Evolutionary conservation across 306 rosid genomes (phyloP).

Genomic region (Clitoria ternatea): DNA sequence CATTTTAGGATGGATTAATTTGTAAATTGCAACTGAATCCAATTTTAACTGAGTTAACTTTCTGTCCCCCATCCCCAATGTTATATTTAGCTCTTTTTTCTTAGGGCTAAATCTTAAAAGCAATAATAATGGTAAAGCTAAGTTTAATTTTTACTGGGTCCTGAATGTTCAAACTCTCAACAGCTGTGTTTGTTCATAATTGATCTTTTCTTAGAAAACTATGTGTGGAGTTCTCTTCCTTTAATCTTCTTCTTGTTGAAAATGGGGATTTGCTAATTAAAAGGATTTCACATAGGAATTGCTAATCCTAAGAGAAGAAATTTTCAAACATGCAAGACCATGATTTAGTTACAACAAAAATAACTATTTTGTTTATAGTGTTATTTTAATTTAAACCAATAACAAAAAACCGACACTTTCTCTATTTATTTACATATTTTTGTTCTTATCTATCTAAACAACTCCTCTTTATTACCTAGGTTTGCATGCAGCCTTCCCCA

Average conservation of each 20-base stretch:
- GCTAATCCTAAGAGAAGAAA: conserved; percentile 26
- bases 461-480: neutral
- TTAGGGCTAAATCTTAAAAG: neutral
- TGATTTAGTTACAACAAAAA: conserved; percentile 22
- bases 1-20: neutral
- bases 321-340: conserved; percentile 33
- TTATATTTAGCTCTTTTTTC: conserved; percentile 18
- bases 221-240: conserved; percentile 34
- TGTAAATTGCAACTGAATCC: neutral
- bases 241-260: conserved; percentile 14
- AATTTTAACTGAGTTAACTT: conserved; percentile 13
- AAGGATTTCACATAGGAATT: conserved; percentile 29
- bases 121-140: neutral
- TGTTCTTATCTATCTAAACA: neutral
- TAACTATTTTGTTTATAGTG: conserved; percentile 32
- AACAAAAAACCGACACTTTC: neutral
- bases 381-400: conserved; percentile 19
- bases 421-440: neutral
- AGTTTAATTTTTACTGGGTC: conserved; percentile 18
- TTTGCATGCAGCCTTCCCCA: neutral
- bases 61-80: neutral
- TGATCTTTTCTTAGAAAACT: conserved; percentile 52
- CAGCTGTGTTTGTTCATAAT: conserved; percentile 26
- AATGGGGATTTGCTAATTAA: conserved; percentile 28
- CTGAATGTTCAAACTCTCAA: conserved; percentile 22